These are phyloP conservation scores for Halteria grandinella DNA, from an alignment of 73 alveolate species.

Conservation along the genomic window DNA sequence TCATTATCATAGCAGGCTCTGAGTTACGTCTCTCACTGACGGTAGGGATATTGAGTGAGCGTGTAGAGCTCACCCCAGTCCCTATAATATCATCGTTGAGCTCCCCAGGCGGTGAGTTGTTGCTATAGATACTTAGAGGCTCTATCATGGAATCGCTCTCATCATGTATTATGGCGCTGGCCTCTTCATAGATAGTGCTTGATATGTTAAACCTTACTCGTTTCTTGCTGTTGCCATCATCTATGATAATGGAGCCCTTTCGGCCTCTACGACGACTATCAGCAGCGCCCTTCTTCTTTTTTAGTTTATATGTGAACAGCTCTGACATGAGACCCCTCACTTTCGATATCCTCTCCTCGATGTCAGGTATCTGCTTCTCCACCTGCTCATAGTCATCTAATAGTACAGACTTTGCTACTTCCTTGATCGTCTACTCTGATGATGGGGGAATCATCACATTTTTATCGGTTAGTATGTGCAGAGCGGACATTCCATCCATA, in stretches of 20 bases:
- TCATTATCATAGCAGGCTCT: not conserved
- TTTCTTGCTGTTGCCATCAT: conserved; percentile 32
- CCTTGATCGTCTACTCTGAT: conserved; percentile 36
- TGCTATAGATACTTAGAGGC: conserved; percentile 49
- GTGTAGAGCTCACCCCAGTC: conserved; percentile 41
- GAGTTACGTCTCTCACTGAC: not conserved
- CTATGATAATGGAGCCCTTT: conserved; percentile 15
- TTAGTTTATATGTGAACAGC: conserved; percentile 17
- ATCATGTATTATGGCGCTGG: conserved; percentile 46
- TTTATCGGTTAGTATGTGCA: conserved; percentile 19
- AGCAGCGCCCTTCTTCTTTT: conserved; percentile 25
- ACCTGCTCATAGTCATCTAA: conserved; percentile 50
- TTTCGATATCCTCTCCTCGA: conserved; percentile 46
- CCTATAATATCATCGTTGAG: conserved; percentile 48
- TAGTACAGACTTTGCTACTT: conserved; percentile 50
- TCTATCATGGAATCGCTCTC: conserved; percentile 51
- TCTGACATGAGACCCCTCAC: conserved; percentile 55
- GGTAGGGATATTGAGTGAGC: not conserved
- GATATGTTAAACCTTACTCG: conserved; percentile 61
- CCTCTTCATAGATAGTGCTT: conserved; percentile 52
- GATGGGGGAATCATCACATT: conserved; percentile 9
- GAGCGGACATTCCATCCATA: conserved; percentile 14
- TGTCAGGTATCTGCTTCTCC: conserved; percentile 26
- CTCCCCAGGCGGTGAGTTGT: conserved; percentile 54
- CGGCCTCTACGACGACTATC: conserved; percentile 7